Conservation (phyloP, 768 basidiomycete genomes). For the Suillus alpinus region DNA sequence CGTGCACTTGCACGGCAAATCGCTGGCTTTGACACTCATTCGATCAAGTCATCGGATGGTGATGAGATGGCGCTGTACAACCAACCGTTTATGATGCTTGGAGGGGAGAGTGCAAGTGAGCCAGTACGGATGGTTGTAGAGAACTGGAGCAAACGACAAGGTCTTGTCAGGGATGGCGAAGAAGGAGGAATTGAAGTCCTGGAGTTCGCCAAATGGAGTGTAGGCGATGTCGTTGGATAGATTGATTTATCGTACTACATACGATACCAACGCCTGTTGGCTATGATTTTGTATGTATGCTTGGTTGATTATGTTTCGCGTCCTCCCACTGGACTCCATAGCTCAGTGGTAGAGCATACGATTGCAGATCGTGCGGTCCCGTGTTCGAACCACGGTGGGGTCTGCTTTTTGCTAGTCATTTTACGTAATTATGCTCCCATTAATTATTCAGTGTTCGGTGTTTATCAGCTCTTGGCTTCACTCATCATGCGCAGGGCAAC, state of each 20-base stretch:
- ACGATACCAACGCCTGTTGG: neutral
- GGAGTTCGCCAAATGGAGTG: constrained; percentile 67
- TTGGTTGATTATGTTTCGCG: neutral
- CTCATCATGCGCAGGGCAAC: constrained; percentile 39
- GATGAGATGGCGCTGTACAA: constrained; percentile 62
- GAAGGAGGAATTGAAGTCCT: constrained; percentile 34
- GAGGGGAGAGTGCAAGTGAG: constrained; percentile 44
- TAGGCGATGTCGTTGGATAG: constrained; percentile 41
- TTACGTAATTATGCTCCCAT: neutral
- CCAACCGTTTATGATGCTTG: constrained; percentile 73
- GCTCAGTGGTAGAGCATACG: constrained; percentile 57
- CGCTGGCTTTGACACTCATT: constrained; percentile 72
- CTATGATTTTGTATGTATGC: no score
- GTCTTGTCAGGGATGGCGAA: constrained; percentile 34
- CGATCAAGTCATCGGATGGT: constrained; percentile 35
- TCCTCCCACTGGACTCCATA: constrained; percentile 22
- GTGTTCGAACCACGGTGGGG: constrained; percentile 58
- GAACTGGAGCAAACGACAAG: constrained; percentile 54
- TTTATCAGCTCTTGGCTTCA: constrained; percentile 7
- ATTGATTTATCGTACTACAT: neutral
- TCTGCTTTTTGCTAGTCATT: constrained; percentile 23
- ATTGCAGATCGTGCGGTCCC: constrained; percentile 58
- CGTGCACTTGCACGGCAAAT: constrained; percentile 83
- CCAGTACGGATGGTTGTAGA: constrained; percentile 36
- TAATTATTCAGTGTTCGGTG: neutral